Base-by-base conservation (phyloP, 116 monocot species). In the Phalaenopsis hybrid region DNA sequence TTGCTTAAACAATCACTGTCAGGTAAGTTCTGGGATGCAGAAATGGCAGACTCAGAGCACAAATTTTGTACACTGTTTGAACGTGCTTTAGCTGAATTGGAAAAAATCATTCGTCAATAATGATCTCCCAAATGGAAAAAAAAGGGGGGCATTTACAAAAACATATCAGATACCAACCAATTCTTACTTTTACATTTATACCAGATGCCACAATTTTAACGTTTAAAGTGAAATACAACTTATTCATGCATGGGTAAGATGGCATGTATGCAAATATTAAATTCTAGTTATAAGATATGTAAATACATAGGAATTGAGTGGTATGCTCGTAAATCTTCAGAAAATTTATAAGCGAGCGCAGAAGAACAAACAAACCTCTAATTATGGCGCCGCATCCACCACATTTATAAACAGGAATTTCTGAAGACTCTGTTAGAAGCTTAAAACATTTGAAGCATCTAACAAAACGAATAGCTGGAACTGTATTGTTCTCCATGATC, bases 361-460 rank as follows among this genome's bases (percentile, higher is more conserved):
- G 21, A 34, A 51, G 16, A 74, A 44, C 12, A 75, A 84, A 92
- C 92, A 28, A 28, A 28, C 28, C 89, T 89, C 81, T 81, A 43
- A 92, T 88, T 17, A 48, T 79, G n/a, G 83, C 75, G 58, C 59
- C 79, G 57, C 92, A 92, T 78, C 80, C 89, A 76, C 92, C 92
- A 81, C 92, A 92, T 67, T 79, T 78, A 70, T 92, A 92, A 44
- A 92, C 82, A 11, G 87, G 82, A 85, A 88, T 78, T 13, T 85
- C 73, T 16, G 84, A 69, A 63, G 78, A 61, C 76, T 92, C 92
- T 17, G 83, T 49, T 2, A 92, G 87, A 83, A 92, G 0, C 8
- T 88, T 81, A 9, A 3, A 44, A 82, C 92, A 92, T 82, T 89
- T 92, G 1, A 89, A 89, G 67, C 92, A 92, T 82, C 70, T 86